A percentile compares a stretch with the other conserved stretches of the same genome.
These are phyloP conservation scores for Obelidium mucronatum DNA, from an alignment of 192 early-diverging fungal genomes.

Conservation along the genomic window DNA sequence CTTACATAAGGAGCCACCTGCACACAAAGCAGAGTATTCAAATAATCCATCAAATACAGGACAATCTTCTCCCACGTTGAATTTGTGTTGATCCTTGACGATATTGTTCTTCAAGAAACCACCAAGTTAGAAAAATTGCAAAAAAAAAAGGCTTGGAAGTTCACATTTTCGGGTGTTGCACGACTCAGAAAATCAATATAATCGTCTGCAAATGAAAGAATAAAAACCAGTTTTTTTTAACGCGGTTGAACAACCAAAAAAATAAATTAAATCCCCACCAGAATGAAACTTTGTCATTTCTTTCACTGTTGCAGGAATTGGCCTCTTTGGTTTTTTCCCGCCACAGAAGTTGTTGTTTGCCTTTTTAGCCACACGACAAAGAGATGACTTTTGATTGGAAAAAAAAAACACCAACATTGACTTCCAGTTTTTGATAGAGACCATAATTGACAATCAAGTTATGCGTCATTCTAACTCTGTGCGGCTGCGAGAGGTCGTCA, in stretches of 20 bases:
- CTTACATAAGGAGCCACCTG: slow-evolving; percentile 63
- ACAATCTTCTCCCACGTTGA: slow-evolving; percentile 98
- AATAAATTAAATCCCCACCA: slow-evolving; percentile 11
- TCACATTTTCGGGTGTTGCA: slow-evolving; percentile 56
- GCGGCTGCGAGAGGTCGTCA: too few relatives aligned
- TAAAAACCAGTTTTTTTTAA: background rate
- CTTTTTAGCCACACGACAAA: background rate
- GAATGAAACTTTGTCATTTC: slow-evolving; percentile 96
- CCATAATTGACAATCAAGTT: slow-evolving; percentile 93
- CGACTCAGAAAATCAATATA: slow-evolving; percentile 96
- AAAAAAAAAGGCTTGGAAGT: slow-evolving; percentile 47
- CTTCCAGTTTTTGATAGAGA: slow-evolving; percentile 87
- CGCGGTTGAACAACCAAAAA: background rate
- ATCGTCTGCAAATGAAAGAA: slow-evolving; percentile 67
- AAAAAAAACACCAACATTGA: slow-evolving; percentile 37
- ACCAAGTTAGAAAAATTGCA: background rate
- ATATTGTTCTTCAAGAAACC: background rate
- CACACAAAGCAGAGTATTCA: slow-evolving; percentile 91
- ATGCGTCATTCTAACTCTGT: slow-evolving; percentile 92
- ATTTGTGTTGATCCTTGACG: slow-evolving; percentile 51
- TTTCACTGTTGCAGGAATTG: slow-evolving; percentile 82
- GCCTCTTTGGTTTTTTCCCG: slow-evolving; percentile 49
- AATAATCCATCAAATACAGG: slow-evolving; percentile 97
- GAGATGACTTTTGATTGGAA: background rate
- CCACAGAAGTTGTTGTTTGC: background rate